Percentiles rank a stretch among this genome's conserved stretches.
These are phyloP conservation scores for Fusarium xyrophilum DNA, from an alignment of 2,329 filamentous ascomycete species.

Conservation along the genomic window DNA sequence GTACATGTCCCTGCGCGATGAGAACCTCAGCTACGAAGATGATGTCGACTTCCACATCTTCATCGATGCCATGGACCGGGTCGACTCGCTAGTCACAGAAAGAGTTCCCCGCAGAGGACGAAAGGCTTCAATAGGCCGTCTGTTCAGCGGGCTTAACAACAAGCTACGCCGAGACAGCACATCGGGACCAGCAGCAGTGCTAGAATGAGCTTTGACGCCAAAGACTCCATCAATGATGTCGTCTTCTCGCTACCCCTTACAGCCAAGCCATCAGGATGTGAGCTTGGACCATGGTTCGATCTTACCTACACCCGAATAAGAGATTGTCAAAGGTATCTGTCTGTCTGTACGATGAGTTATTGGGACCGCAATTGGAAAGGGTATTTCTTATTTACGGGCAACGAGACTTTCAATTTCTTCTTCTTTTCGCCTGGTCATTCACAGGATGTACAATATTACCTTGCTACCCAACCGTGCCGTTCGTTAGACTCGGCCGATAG, in stretches of 20 bases:
- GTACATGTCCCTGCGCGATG: constrained; percentile 36
- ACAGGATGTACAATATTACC: neutral
- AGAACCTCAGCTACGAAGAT: constrained; percentile 37
- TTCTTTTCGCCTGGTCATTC: neutral
- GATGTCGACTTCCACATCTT: constrained; percentile 39
- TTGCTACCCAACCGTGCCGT: constrained; percentile 2
- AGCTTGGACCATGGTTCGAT: neutral
- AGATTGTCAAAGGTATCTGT: neutral
- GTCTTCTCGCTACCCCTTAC: constrained; percentile 3
- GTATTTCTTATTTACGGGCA: neutral
- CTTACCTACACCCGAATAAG: constrained; percentile 4
- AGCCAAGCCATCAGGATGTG: neutral
- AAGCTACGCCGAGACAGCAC: constrained; percentile 29
- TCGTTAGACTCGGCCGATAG: constrained; percentile 17
- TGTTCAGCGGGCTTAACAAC: constrained; percentile 26
- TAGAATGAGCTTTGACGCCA: constrained; percentile 4
- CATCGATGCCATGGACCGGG: constrained; percentile 38
- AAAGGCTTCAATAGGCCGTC: constrained; percentile 31
- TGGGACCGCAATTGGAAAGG: constrained; percentile 1
- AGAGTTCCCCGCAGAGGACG: constrained; percentile 14
- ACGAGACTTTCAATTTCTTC: constrained; percentile 8
- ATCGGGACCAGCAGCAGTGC: constrained; percentile 5
- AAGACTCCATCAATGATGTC: neutral
- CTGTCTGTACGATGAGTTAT: constrained; percentile 14
- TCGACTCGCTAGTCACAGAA: constrained; percentile 36